A percentile compares a stretch with the other conserved stretches of the same genome.
Evolutionary conservation across 2,329 filamentous ascomycete species (phyloP).

Genomic region (Colletotrichum viniferum): DNA sequence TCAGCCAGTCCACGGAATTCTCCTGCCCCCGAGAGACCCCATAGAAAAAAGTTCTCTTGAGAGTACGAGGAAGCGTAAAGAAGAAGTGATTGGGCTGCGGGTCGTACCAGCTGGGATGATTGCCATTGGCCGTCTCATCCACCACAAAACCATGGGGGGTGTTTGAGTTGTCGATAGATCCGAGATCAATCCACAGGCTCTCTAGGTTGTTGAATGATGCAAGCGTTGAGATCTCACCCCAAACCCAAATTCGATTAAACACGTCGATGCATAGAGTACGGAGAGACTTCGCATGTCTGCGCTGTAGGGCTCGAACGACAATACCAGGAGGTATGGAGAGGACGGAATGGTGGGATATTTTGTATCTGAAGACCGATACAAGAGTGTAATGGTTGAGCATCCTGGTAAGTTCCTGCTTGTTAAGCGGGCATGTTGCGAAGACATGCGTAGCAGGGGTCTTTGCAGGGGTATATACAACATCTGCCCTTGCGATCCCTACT

Average conservation of each 20-base stretch:
- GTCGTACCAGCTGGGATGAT: not conserved
- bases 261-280: not conserved
- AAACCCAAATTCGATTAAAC: not conserved
- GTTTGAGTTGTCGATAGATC: not conserved
- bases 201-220: not conserved
- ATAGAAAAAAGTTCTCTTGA: not conserved
- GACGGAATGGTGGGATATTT: fast-evolving
- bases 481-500: no score
- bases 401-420: not conserved
- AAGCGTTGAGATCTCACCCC: not conserved
- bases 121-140: not conserved
- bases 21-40: fast-evolving
- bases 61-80: not conserved
- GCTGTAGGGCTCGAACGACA: not conserved
- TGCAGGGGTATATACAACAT: no score
- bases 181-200: not conserved
- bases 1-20: not conserved
- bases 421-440: not conserved
- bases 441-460: no score
- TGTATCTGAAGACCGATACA: not conserved
- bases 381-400: not conserved
- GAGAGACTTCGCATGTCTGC: not conserved
- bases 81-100: not conserved
- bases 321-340: fast-evolving
- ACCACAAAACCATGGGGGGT: fast-evolving